Conservation (phyloP, 257 asterid genomes). For the Nicotiana paniculata region DNA sequence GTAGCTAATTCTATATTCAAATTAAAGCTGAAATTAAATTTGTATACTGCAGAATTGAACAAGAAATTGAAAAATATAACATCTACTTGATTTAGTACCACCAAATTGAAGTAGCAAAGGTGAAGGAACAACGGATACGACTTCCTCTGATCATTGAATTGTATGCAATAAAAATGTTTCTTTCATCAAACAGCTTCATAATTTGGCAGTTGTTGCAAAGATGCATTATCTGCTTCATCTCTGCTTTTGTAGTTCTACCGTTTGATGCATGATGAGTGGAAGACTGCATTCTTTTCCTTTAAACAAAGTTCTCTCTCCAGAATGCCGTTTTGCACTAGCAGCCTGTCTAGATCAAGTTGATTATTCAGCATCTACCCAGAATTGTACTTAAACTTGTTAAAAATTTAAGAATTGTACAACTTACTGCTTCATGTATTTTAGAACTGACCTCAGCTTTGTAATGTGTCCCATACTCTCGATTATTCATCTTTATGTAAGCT, state of each 20-base stretch:
- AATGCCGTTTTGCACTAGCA: not conserved
- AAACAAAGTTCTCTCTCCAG: not conserved
- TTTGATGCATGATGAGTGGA: not conserved
- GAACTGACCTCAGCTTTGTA: not conserved
- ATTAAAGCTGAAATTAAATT: not conserved
- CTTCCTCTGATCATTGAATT: not conserved
- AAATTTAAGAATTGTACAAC: not conserved
- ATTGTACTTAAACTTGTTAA: not conserved
- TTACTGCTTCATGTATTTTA: not conserved
- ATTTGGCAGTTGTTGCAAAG: not conserved
- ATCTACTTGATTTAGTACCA: not conserved
- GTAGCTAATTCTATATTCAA: not conserved
- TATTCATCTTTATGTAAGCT: not conserved
- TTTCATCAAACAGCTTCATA: not conserved
- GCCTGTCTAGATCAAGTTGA: not conserved
- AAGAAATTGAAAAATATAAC: not conserved
- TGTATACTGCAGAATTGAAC: not conserved
- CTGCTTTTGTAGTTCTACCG: not conserved
- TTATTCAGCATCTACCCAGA: not conserved
- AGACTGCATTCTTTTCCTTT: not conserved
- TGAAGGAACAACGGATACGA: not conserved
- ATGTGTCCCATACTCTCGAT: not conserved
- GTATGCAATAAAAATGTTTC: not conserved
- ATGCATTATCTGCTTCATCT: not conserved
- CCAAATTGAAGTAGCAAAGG: constrained; percentile 1